Conservation (phyloP, 805 yeast species). For the Candida parachauliodes region DNA sequence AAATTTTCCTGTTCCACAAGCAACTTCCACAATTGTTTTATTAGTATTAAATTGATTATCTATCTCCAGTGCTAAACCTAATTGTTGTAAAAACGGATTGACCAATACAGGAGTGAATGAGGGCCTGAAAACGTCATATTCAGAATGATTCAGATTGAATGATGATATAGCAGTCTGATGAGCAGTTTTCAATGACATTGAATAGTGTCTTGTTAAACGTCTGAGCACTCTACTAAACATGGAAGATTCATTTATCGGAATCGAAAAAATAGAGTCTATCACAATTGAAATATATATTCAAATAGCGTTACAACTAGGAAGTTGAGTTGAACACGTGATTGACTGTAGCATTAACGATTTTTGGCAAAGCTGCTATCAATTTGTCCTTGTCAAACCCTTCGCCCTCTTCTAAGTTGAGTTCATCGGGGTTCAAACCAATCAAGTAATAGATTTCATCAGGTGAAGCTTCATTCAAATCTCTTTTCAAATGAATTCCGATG, state of each 20-base stretch:
- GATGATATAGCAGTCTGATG: slow-evolving; percentile 42
- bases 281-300: too few relatives aligned
- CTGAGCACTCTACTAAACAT: neutral
- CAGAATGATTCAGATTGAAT: slow-evolving; percentile 48
- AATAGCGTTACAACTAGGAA: too few relatives aligned
- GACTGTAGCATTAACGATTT: too few relatives aligned
- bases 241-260: neutral
- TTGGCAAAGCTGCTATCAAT: too few relatives aligned
- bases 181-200: slow-evolving; percentile 11
- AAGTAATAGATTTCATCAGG: too few relatives aligned
- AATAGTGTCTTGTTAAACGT: neutral
- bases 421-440: too few relatives aligned
- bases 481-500: too few relatives aligned
- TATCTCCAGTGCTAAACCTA: slow-evolving; percentile 23
- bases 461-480: too few relatives aligned
- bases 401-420: too few relatives aligned
- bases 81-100: slow-evolving; percentile 35
- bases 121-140: slow-evolving; percentile 53
- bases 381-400: too few relatives aligned
- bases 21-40: slow-evolving; percentile 45
- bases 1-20: slow-evolving; percentile 65
- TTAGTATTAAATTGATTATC: slow-evolving; percentile 13
- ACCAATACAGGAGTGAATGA: slow-evolving; percentile 43
- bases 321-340: too few relatives aligned
- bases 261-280: too few relatives aligned